A percentile compares a stretch with the other conserved stretches of the same genome.
Evolutionary conservation across 2,329 filamentous ascomycete genomes (phyloP).

Genomic region (Fusarium odoratissimum): DNA sequence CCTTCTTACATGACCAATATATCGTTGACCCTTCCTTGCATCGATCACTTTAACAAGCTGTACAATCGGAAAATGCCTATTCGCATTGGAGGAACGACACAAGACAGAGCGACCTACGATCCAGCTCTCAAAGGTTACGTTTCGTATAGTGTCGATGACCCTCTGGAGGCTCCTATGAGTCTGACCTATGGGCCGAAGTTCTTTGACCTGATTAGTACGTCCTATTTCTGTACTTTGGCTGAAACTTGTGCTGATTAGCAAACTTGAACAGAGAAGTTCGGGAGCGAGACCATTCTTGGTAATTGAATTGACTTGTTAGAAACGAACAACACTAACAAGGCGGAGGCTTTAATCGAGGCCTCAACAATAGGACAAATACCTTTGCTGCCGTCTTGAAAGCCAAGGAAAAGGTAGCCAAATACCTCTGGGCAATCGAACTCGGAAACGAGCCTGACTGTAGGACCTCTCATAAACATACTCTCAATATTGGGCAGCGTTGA

Average conservation of each 20-base stretch:
- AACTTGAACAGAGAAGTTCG: neutral
- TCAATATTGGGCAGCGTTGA: neutral
- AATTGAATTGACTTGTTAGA: neutral
- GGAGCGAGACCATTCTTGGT: neutral
- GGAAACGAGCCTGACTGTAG: neutral
- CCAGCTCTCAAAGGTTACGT: neutral
- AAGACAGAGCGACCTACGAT: neutral
- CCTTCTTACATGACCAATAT: neutral
- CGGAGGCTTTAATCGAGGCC: neutral
- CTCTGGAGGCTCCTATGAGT: neutral
- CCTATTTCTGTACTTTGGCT: accelerated
- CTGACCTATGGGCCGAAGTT: neutral
- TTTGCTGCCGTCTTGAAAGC: neutral
- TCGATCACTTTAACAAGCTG: neutral
- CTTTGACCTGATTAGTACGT: neutral
- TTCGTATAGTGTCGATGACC: neutral
- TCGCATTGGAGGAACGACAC: neutral
- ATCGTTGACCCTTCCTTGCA: neutral
- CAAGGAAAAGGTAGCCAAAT: neutral
- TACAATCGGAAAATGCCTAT: neutral
- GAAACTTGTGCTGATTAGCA: neutral
- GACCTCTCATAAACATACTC: too few species aligned
- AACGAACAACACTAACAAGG: neutral
- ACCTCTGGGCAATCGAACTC: neutral
- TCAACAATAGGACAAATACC: neutral